Evolutionary conservation across 345 rosid genomes (phyloP).

Genomic region (Leavenworthia alabamica): DNA sequence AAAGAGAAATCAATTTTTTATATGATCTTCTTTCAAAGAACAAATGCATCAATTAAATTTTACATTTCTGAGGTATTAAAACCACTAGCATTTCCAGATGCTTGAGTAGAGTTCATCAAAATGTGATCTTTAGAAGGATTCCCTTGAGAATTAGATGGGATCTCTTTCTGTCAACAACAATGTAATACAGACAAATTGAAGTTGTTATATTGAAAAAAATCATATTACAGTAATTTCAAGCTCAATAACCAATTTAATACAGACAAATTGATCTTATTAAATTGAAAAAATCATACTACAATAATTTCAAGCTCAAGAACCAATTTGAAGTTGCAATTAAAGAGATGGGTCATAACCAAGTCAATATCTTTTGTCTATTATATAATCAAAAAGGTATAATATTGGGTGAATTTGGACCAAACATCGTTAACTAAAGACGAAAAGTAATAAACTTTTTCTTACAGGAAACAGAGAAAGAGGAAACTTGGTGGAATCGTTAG

Average conservation of each 20-base stretch:
- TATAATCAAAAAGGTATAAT: not conserved
- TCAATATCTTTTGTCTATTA: not conserved
- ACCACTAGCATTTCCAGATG: constrained; percentile 14
- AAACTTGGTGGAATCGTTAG: constrained; percentile 36
- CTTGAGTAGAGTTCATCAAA: constrained; percentile 8
- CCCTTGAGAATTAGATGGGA: constrained; percentile 29
- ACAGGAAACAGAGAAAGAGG: constrained; percentile 50
- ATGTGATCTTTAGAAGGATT: constrained; percentile 21
- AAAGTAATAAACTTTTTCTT: constrained; percentile 3
- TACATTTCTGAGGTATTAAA: constrained; percentile 31
- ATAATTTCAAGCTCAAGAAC: not conserved
- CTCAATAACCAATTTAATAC: not conserved
- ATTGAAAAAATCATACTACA: not conserved
- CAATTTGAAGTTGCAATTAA: not conserved
- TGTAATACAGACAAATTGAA: not conserved
- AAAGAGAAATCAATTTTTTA: not conserved
- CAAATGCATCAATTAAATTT: not conserved
- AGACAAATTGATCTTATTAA: no score
- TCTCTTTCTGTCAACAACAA: constrained; percentile 32
- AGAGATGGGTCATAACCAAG: not conserved
- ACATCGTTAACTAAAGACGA: not conserved
- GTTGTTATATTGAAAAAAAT: not conserved
- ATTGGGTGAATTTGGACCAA: not conserved
- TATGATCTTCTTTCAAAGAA: not conserved
- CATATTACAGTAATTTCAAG: not conserved